Evolutionary conservation across 371 early-diverging fungal species (phyloP), one percentile per base, ranked within the genome.

Genomic region (Circinella minor): DNA sequence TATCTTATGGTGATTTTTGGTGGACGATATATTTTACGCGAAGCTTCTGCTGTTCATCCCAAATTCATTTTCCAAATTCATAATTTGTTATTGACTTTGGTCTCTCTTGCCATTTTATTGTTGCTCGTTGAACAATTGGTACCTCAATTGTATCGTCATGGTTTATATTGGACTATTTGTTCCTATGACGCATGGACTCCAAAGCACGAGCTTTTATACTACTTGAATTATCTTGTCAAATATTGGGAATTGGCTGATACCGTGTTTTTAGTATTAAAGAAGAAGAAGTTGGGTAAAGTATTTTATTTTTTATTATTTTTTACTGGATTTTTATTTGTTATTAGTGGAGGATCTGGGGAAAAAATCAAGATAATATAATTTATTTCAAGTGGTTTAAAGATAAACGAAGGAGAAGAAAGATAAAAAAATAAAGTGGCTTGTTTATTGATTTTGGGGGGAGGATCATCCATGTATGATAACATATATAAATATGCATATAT

Each of bases 161-260:
- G 94, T 47, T 72, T 92, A 17, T 86, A 87, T 75, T 88, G 85
- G 67, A 84, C 91, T 17, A 80, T 94, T 66, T 93, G 95, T 73
- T 75, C 82, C 55, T 62, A 75, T 36, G 77, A 86, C 66, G 85
- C 83, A 57, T 94, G 88, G 88, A 90, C 88, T 60, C 87, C 89
- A 74, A 86, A 87, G 47, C 82, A 93, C 69, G 92, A 92, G 75
- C 65, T 91, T 62, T 69, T 92, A 55, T 94, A 93, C 83, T 94
- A 94, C 78, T 77, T 92, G 68, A 95, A 94, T 83, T 94, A 94
- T 74, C 81, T 94, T 47, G 86, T 90, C 74, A 95, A 95, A 77
- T 95, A 89, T 80, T 92, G 89, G 85, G 96, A 95, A 80, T 84
- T 95, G 46, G 36, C 67, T 20, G 77, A 76, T 55, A 80, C 77